phyloP scores from a whole-genome alignment of 1,284 basidiomycete genomes.

The Cronartium quercuum region DNA sequence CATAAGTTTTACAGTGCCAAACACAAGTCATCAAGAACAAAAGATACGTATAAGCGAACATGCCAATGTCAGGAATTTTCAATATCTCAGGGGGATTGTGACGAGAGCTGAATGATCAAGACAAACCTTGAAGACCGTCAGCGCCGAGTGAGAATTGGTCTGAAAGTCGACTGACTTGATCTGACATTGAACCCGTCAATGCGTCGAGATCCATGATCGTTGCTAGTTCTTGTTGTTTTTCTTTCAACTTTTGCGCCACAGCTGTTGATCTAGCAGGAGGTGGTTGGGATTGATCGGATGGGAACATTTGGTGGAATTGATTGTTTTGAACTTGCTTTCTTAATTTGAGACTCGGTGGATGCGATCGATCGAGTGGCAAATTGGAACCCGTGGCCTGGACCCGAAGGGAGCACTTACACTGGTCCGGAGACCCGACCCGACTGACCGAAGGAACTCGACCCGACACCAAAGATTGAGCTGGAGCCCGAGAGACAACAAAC shows the following conservation, averaged over 20 bases:
- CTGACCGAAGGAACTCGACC: too few relatives aligned
- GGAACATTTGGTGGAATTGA: background rate
- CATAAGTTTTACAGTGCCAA: background rate
- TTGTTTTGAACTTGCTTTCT: background rate
- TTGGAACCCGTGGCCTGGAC: too few relatives aligned
- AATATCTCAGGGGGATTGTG: background rate
- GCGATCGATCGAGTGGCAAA: background rate
- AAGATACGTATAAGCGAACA: background rate
- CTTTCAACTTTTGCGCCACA: background rate
- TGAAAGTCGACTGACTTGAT: slow-evolving; percentile 10
- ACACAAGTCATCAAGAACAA: background rate
- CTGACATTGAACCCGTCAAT: slow-evolving; percentile 1
- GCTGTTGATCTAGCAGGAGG: background rate
- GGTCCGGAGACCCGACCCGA: too few relatives aligned
- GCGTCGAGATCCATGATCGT: slow-evolving; percentile 9
- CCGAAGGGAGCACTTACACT: too few relatives aligned
- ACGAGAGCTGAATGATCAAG: background rate
- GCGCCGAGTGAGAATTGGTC: slow-evolving; percentile 2
- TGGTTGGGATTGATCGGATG: background rate
- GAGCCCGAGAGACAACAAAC: too few relatives aligned
- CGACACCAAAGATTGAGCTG: too few relatives aligned
- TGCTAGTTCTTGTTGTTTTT: slow-evolving; percentile 16
- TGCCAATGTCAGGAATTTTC: background rate
- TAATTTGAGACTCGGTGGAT: too few relatives aligned
- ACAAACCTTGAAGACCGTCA: background rate